phyloP scores from a whole-genome alignment of 192 early-diverging fungal species.

The Spizellomyces punctatus region DNA sequence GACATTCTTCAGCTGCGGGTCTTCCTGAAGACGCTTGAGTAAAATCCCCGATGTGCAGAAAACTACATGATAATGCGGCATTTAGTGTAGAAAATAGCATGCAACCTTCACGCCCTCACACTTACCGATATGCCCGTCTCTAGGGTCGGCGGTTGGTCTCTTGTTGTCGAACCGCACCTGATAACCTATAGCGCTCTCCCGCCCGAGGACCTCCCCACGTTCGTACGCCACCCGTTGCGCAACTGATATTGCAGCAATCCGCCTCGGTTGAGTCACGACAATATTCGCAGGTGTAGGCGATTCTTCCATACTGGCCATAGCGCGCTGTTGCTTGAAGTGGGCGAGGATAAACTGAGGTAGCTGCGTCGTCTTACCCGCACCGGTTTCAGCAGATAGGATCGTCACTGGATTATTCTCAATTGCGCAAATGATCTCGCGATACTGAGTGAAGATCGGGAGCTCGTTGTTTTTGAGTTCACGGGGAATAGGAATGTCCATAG shows the following conservation, averaged over 20 bases:
- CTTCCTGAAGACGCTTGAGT: constrained; percentile 66
- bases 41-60: constrained; percentile 77
- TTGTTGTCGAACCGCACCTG: constrained; percentile 51
- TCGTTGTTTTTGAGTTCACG: constrained; percentile 30
- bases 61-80: constrained; percentile 40
- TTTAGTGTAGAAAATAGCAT: background rate
- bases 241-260: constrained; percentile 74
- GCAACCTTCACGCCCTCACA: background rate
- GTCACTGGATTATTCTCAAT: constrained; percentile 52
- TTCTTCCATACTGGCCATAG: background rate
- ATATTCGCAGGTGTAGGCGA: constrained; percentile 58
- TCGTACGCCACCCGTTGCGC: constrained; percentile 66
- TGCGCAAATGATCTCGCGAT: constrained; percentile 45
- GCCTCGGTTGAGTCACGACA: constrained; percentile 88
- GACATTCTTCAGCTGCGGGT: constrained; percentile 60
- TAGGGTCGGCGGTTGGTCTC: constrained; percentile 31
- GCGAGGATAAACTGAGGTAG: constrained; percentile 86
- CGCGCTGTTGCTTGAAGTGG: constrained; percentile 26
- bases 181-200: constrained; percentile 49
- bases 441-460: constrained; percentile 45
- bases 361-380: constrained; percentile 68
- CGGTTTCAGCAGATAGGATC: constrained; percentile 48
- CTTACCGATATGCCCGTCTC: constrained; percentile 5
- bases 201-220: constrained; percentile 54
- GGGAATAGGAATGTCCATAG: constrained; percentile 25